phyloP scores from a whole-genome alignment of 2,329 filamentous ascomycete species.

The Sporothrix pallida region DNA sequence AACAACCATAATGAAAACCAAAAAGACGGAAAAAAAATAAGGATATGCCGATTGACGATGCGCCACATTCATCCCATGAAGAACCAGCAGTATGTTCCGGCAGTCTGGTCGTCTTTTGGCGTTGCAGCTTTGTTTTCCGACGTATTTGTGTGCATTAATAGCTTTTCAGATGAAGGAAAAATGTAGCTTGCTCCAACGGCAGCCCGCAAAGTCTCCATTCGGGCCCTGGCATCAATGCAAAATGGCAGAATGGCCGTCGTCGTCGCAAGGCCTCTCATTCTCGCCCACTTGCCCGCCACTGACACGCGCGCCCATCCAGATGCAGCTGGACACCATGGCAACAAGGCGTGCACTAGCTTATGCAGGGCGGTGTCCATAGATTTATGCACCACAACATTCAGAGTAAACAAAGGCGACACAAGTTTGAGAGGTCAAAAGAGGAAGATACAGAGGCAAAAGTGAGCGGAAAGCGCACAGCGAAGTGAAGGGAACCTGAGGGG shows the following conservation, averaged over 20 bases:
- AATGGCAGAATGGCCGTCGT: neutral
- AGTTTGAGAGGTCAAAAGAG: neutral
- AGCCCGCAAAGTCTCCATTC: constrained; percentile 3
- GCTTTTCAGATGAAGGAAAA: neutral
- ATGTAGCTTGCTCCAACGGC: neutral
- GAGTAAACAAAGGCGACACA: constrained; percentile 26
- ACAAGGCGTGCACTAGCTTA: constrained; percentile 30
- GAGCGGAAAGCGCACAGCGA: neutral
- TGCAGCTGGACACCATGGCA: constrained; percentile 35
- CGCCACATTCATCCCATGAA: neutral
- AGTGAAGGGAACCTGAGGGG: constrained; percentile 3
- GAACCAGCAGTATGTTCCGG: neutral
- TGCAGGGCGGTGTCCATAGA: constrained; percentile 20
- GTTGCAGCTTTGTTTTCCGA: neutral
- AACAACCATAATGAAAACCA: neutral
- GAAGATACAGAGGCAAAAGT: neutral
- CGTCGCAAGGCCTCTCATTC: constrained; percentile 21
- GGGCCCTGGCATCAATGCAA: neutral
- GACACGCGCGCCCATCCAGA: constrained; percentile 23
- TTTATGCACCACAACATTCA: neutral
- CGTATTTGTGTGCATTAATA: neutral
- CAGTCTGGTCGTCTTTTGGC: neutral
- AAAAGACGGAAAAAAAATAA: neutral
- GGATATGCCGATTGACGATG: neutral
- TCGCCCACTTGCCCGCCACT: constrained; percentile 8